Evolutionary conservation across 768 basidiomycete species (phyloP).

Genomic region (Xerocomellus intermedius): DNA sequence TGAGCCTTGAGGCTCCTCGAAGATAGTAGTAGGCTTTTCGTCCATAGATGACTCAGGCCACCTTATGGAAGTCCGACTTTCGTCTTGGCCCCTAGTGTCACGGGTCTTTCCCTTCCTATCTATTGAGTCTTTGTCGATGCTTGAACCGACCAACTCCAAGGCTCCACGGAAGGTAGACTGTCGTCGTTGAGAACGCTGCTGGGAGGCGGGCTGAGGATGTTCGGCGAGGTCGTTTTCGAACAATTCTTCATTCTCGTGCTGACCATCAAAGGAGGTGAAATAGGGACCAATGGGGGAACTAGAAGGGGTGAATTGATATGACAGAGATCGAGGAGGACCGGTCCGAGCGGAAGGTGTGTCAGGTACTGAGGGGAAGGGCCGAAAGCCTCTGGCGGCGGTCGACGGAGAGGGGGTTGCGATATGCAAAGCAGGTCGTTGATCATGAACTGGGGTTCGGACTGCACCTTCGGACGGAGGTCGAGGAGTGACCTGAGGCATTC

Average conservation of each 20-base stretch:
- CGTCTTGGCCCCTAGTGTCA: constrained; percentile 44
- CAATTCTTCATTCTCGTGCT: constrained; percentile 25
- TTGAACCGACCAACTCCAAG: constrained; percentile 43
- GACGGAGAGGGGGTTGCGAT: constrained; percentile 12
- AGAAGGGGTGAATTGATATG: constrained; percentile 58
- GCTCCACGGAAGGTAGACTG: constrained; percentile 60
- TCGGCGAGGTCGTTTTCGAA: constrained; percentile 36
- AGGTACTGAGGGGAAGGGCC: constrained; percentile 12
- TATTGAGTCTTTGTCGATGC: constrained; percentile 34
- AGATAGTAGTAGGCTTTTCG: constrained; percentile 38
- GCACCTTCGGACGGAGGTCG: not conserved
- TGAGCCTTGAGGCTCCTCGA: constrained; percentile 26
- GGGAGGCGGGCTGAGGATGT: constrained; percentile 34
- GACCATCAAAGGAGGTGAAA: constrained; percentile 25
- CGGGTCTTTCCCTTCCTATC: constrained; percentile 58
- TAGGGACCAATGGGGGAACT: constrained; percentile 36
- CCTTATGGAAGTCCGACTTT: constrained; percentile 52
- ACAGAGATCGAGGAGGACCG: constrained; percentile 72
- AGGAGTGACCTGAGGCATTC: not conserved
- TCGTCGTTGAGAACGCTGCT: constrained; percentile 18
- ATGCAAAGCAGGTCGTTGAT: constrained; percentile 14
- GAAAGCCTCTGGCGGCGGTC: not conserved
- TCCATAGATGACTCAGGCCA: constrained; percentile 57
- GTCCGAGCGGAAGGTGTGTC: constrained; percentile 63
- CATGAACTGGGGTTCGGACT: not conserved